Evolutionary conservation across 441 rosid species (phyloP).

Genomic region (Pelargonium fulgidum): DNA sequence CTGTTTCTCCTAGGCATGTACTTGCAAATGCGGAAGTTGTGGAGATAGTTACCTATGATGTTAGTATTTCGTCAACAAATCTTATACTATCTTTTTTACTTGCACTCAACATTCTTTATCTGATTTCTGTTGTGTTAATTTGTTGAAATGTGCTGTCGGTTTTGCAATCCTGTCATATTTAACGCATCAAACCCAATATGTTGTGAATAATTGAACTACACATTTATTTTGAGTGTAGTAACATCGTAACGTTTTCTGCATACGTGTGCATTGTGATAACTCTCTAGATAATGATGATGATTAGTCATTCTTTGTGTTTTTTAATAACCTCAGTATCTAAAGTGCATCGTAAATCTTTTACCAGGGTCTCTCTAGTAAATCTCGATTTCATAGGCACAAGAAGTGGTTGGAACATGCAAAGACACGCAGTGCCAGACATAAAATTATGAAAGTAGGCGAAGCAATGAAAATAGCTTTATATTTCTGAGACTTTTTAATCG

Average conservation of each 20-base stretch:
- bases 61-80: constrained; percentile 37
- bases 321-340: too few species aligned
- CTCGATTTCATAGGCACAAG: constrained; percentile 89
- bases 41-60: constrained; percentile 86
- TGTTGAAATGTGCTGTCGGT: not conserved
- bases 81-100: constrained; percentile 4
- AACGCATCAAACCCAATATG: not conserved
- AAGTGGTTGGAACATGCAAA: constrained; percentile 96
- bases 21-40: constrained; percentile 97
- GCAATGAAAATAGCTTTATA: not conserved
- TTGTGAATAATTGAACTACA: not conserved
- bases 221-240: not conserved
- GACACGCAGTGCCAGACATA: constrained; percentile 95
- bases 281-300: not conserved
- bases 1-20: constrained; percentile 67
- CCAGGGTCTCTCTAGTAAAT: constrained; percentile 84
- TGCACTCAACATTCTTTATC: constrained; percentile 4
- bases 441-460: constrained; percentile 76
- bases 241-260: not conserved
- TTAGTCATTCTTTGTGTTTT: not conserved
- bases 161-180: not conserved
- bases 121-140: not conserved
- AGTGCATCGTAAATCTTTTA: not conserved
- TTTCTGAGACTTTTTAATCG: not conserved
- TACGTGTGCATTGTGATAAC: not conserved